These are phyloP conservation scores for Pelagophyceae sp. DNA, from an alignment of 352 stramenopile species.

Conservation along the genomic window DNA sequence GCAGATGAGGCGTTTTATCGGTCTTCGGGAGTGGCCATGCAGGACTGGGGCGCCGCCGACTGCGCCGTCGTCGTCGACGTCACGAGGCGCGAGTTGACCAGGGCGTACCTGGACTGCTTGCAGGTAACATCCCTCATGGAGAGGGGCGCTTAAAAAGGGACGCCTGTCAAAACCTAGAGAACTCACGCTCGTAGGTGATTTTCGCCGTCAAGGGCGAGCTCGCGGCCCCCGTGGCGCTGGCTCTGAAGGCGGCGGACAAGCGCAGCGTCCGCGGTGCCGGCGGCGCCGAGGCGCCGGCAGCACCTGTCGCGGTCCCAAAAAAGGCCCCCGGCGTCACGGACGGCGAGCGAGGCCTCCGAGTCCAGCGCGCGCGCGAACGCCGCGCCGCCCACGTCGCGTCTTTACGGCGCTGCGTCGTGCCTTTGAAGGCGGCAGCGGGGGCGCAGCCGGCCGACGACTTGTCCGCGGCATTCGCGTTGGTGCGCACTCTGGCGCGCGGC, in stretches of 20 bases:
- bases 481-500: not conserved
- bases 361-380: not conserved
- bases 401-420: not conserved
- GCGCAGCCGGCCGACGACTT: not conserved
- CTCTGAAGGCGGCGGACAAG: not conserved
- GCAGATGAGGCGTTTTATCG: not conserved
- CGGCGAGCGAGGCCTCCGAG: not conserved
- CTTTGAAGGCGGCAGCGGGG: not conserved
- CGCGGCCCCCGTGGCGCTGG: not conserved
- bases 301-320: not conserved
- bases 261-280: not conserved
- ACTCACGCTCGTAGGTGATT: too few species aligned
- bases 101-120: not conserved
- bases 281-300: too few species aligned
- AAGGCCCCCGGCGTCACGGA: not conserved
- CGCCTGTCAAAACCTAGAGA: too few species aligned
- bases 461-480: not conserved
- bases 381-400: not conserved
- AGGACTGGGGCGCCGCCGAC: not conserved
- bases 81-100: not conserved
- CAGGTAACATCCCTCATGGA: too few species aligned
- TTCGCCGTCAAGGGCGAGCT: conserved; percentile 8
- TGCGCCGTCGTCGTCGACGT: not conserved
- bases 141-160: too few species aligned
- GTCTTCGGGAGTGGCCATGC: not conserved